Conservation (phyloP, 495 filamentous ascomycete genomes). For the Penicillium waksmanii region DNA sequence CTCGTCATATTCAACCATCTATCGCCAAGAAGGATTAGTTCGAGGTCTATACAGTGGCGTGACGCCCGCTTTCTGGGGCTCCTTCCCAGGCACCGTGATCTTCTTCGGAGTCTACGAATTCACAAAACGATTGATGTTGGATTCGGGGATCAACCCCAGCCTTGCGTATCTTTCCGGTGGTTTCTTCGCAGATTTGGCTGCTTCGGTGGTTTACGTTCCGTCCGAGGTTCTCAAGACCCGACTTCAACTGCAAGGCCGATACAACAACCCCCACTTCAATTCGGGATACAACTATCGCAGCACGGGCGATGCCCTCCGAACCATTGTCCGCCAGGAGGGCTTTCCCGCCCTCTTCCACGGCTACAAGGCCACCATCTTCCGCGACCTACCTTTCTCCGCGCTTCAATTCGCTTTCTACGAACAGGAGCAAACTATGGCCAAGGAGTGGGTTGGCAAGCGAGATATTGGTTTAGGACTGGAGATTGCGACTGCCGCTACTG, state of each 20-base stretch:
- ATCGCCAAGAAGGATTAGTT: constrained; percentile 84
- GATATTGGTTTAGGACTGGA: constrained; percentile 87
- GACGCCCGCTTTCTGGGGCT: constrained; percentile 84
- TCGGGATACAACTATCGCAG: constrained; percentile 94
- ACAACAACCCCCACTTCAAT: constrained; percentile 89
- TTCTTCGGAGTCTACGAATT: constrained; percentile 98
- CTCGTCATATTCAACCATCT: constrained; percentile 87
- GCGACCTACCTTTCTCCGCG: constrained; percentile 93
- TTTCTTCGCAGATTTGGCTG: constrained; percentile 89
- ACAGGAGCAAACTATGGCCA: constrained; percentile 82
- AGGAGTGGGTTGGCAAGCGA: constrained; percentile 67
- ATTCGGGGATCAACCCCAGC: constrained; percentile 73
- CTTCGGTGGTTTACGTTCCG: constrained; percentile 90
- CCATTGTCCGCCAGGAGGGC: constrained; percentile 82
- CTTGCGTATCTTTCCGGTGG: constrained; percentile 85
- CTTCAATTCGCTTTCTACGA: constrained; percentile 98
- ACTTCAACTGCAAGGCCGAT: constrained; percentile 89
- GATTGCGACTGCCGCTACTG: constrained; percentile 86
- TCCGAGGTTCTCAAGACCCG: constrained; percentile 96
- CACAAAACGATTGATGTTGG: constrained; percentile 88
- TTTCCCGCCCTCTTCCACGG: constrained; percentile 87
- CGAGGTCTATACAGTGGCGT: constrained; percentile 94
- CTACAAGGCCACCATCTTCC: constrained; percentile 90
- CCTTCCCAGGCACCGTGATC: constrained; percentile 89
- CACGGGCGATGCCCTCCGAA: constrained; percentile 76